Conservation (phyloP, 2,329 filamentous ascomycete genomes). For the Pseudogymnoascus sp. region DNA sequence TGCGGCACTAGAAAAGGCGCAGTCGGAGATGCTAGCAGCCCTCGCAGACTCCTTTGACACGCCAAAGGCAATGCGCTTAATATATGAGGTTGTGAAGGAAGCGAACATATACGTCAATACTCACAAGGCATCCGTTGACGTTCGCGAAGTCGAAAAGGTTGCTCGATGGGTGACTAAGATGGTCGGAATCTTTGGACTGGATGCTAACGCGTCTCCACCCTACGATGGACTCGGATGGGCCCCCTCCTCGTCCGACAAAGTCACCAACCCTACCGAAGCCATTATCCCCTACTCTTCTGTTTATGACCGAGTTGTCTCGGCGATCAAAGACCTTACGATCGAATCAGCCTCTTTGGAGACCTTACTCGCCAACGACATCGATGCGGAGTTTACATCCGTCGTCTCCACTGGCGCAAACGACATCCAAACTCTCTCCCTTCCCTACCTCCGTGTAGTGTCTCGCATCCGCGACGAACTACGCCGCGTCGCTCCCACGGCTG, state of each 20-base stretch:
- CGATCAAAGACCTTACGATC: conserved; percentile 41
- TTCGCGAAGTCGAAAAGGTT: conserved; percentile 43
- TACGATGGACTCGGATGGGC: conserved; percentile 51
- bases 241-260: conserved; percentile 30
- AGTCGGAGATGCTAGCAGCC: conserved; percentile 47
- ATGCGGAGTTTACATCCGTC: conserved; percentile 38
- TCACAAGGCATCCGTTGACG: conserved; percentile 37
- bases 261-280: conserved; percentile 34
- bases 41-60: conserved; percentile 86
- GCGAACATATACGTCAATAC: conserved; percentile 56
- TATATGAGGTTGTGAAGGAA: conserved; percentile 68
- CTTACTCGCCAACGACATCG: conserved; percentile 37
- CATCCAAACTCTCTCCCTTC: conserved; percentile 43
- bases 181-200: conserved; percentile 75
- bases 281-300: conserved; percentile 40
- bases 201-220: conserved; percentile 42
- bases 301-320: conserved; percentile 37
- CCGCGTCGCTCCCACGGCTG: conserved; percentile 39
- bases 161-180: conserved; percentile 77
- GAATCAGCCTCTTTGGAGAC: conserved; percentile 33
- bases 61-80: conserved; percentile 65
- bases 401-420: conserved; percentile 39
- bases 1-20: conserved; percentile 39
- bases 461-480: conserved; percentile 54
- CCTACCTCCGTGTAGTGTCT: conserved; percentile 47